phyloP scores from a whole-genome alignment of 164 flowering plant genomes.

The Chimonanthus salicifolius region DNA sequence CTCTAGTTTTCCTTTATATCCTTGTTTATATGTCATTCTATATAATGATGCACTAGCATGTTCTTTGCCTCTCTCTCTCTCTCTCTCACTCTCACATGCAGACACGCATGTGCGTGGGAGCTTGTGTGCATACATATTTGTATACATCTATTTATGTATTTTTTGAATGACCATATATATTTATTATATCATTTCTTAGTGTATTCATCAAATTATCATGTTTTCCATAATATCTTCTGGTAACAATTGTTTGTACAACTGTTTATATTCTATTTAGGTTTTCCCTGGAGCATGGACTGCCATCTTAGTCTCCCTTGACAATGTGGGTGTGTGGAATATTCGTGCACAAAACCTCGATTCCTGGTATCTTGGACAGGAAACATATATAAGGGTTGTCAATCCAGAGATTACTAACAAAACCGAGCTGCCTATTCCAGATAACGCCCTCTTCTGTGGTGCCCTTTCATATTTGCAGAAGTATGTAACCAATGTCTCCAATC shows the following conservation, averaged over 20 bases:
- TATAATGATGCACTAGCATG: no score
- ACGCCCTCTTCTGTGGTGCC: constrained; percentile 75
- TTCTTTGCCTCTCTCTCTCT: no score
- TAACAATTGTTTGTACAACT: neutral
- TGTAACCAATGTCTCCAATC: constrained; percentile 6
- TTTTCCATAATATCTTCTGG: neutral
- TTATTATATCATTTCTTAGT: no score
- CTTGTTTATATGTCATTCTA: no score
- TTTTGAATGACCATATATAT: no score
- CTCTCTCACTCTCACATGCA: no score
- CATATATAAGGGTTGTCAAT: constrained; percentile 69
- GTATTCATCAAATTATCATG: neutral
- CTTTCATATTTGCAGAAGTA: constrained; percentile 64
- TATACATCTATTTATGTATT: no score
- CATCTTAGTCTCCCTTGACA: constrained; percentile 76
- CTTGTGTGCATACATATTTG: no score
- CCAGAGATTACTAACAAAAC: constrained; percentile 73
- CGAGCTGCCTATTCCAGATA: constrained; percentile 70
- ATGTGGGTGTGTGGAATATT: constrained; percentile 91
- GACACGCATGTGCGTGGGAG: no score
- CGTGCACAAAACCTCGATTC: constrained; percentile 86
- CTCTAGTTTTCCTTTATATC: no score
- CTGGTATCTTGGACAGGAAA: constrained; percentile 94
- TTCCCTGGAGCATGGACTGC: constrained; percentile 98
- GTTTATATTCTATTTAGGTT: constrained; percentile 40